Base-by-base conservation (phyloP, 1,284 basidiomycete genomes). In the Cerioporus squamosus region DNA sequence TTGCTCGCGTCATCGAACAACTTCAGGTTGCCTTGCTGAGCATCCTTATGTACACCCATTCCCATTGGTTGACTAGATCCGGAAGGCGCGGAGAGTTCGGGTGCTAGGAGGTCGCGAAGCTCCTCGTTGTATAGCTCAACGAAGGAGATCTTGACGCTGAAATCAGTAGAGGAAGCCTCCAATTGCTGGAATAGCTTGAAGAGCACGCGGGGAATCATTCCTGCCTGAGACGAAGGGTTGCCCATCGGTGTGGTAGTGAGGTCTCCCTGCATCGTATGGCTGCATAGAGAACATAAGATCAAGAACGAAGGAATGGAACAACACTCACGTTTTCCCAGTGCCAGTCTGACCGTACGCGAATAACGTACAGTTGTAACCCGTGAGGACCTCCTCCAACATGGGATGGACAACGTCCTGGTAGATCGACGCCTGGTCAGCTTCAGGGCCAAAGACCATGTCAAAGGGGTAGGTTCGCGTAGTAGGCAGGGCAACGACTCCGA, bases 51-150 rank as follows among this genome's bases (percentile, higher is more conserved):
- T 17, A 53, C 63, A 6, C 80, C 85, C 72, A 86, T 81, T 23
- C 86, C 87, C 89, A 92, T 91, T 0, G 89, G 88, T 62, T 92
- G 88, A 12, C 78, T 78, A 47, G 79, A 80, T 42, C 82, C 85
- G 9, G 75, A 73, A 22, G 90, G 85, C 26, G 87, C 79, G 36
- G 86, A 73, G 64, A 93, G 77, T 22, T 96, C 91, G 62, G 80
- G 79, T 2, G 91, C 85, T 33, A 97, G 86, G 31, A 98, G 83
- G 72, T 98, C 96, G 29, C 96, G 91, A n/a, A 99, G 84, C 72
- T 99, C 97, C 76, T 99, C 97, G 71, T 99, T 99, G 77, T 99
- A 99, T n/a, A 99, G 83, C 72, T 99, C 97, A 55, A 99, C 84
- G 72, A 91, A 98, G 0, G 94, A 97, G 55, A 97, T 87, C 69